Evolutionary conservation across 2,329 filamentous ascomycete genomes (phyloP).

Genomic region (Penicillium sp.): DNA sequence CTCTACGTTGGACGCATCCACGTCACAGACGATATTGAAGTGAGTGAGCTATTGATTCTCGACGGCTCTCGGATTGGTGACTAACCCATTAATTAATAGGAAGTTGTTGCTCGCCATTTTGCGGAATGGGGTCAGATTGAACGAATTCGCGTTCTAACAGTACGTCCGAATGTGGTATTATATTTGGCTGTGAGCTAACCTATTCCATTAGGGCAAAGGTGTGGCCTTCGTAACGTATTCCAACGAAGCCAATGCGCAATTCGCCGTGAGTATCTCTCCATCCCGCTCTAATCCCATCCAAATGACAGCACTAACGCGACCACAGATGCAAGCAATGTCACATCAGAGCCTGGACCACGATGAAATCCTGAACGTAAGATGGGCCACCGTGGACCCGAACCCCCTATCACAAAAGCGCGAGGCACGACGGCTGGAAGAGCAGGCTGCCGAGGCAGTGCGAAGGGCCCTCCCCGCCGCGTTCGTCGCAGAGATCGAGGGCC

Average conservation of each 20-base stretch:
- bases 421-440: conserved; percentile 85
- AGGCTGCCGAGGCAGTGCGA: conserved; percentile 91
- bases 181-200: neutral
- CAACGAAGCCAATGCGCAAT: conserved; percentile 86
- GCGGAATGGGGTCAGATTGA: conserved; percentile 93
- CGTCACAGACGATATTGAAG: conserved; percentile 82
- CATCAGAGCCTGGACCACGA: conserved; percentile 87
- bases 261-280: conserved; percentile 53
- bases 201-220: conserved; percentile 60
- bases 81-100: conserved; percentile 57
- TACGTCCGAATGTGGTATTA: neutral
- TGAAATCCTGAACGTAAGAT: conserved; percentile 92
- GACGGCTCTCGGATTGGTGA: neutral
- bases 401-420: conserved; percentile 93
- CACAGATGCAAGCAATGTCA: conserved; percentile 72
- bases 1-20: conserved; percentile 93
- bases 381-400: conserved; percentile 96
- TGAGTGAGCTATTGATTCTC: neutral
- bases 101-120: conserved; percentile 92
- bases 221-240: conserved; percentile 95
- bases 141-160: conserved; percentile 79
- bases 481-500: conserved; percentile 89
- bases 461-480: conserved; percentile 86
- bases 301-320: neutral
- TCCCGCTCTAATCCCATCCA: neutral